Base-by-base conservation (phyloP, 106 monocot species). In the Gastrodia elata region DNA sequence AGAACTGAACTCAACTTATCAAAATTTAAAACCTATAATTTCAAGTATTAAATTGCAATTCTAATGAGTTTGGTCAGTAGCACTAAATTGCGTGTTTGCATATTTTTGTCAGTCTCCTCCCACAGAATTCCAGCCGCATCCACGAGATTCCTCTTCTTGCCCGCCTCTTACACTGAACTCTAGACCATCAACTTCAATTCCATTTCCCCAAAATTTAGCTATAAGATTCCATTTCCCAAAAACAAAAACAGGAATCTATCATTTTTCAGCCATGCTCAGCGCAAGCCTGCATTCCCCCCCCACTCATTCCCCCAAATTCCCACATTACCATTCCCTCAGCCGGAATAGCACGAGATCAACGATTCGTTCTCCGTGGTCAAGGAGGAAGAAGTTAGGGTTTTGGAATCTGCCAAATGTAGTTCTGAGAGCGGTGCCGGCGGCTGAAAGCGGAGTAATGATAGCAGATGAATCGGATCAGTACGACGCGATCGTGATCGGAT, bases 401-500 rank as follows among this genome's bases (percentile, higher is more conserved):
- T 35, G 49, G 44, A 38, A 16, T 35, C 1, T 8, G 35, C 46
- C 80, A 69, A 61, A 27, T 39, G 84, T 73, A 68, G 78, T 75
- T 64, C 32, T 85, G 65, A 64, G 71, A 64, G 41, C 38, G 67
- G 77, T 75, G 58, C 44, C n/a, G 71, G 25, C 48, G 40, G 74
- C 30, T 34, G 86, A 38, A 27, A 70, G 44, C 46, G 73, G 33
- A 5, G 72, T 0, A 11, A 75, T 30, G 56, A 75, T n/a, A 58
- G 48, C 25, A 58, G n/a, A 42, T 2, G 65, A 34, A 43, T 52
- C 43, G 55, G 80, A 72, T 9, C 67, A 71, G 61, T 97, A 90
- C 77, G 97, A 97, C 57, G 93, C 97, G 38, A 90, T 97, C 39
- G 97, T 97, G 52, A 88, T 97, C 28, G 97, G 97, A 22, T 92